Base-by-base conservation (phyloP, 148 eudicot species). In the Vaccinium darrowii region DNA sequence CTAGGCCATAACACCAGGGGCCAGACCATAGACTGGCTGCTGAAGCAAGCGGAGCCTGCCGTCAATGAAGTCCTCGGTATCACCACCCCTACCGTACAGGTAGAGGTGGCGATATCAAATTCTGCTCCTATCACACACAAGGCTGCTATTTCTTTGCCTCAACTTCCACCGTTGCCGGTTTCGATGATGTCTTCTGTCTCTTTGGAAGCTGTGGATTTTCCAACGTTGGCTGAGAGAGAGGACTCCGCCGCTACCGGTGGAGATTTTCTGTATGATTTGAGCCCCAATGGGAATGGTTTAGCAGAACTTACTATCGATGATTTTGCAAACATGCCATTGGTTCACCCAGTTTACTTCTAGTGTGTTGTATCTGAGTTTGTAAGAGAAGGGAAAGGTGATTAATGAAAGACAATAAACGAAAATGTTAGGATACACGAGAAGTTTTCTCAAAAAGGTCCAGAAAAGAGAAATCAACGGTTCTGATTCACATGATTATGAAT, bases 21-120 rank as follows among this genome's bases (percentile, higher is more conserved):
- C 50, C 50, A 73, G 49, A 73, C 77, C 11, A 36, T 73, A 15
- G 77, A 73, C 10, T 73, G 77, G 77, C 47, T 73, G 50, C 77
- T 73, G 21, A 33, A 73, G 51, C 77, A 73, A 1, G 77, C 77
- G 0, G 77, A 73, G 11, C 77, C 77, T 3, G 50, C 77, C 4
- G 77, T 73, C n/a, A 73, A 33, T 11, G 2, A 73, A 73, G 77
- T 36, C 77, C 77, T 73, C 16, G 77, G 77, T 16, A 69, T 27
- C 13, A 27, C 74, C 74, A 12, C 36, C 39, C 11, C 39, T 69
- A 1, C 39, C 0, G 21, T 5, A 15, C 36, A 30, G 8, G 19
- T 12, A 30, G 76, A 72, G 9, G 43, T 27, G 21, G 9, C 33
- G 8, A 30, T 72, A 33, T 47, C 19, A 2, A 13, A 33, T 73